Base-by-base conservation (phyloP, 2,329 filamentous ascomycete genomes). In the Scedosporium dehoogii region DNA sequence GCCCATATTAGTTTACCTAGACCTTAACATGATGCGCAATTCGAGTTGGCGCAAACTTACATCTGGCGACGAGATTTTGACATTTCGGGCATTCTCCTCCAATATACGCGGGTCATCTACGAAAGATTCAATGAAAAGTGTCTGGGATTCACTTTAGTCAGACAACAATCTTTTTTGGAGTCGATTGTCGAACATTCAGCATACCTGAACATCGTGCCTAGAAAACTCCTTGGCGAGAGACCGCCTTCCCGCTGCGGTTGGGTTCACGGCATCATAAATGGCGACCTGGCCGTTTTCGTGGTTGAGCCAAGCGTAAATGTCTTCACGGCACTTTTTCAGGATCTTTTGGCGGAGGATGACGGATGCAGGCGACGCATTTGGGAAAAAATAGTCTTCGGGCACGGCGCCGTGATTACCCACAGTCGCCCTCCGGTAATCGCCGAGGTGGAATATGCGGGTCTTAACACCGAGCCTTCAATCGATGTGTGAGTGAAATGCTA, bases 181-280 rank as follows among this genome's bases (percentile, higher is more conserved):
- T 16, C 14, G 4, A 5, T 21, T 44, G 51, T 12, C 9, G 16
- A 9, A 18, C 9, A n/a, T 6, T 41, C 12, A 12, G n/a, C 74
- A 67, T 75, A 90, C 89, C 80, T 93, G 89, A 63, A 99, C 92
- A 70, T 96, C 91, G 72, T 97, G 91, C 76, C 97, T 97, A n/a
- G 90, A 88, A 72, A 99, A 96, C 71, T 99, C 94, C 75, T 96
- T 96, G 4, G 92, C 92, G 18, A 99, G 79, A 10, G 91, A 89
- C 62, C 88, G 85, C 57, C 94, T 86, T 16, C 92, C 92, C 63
- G 84, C 86, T 21, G 91, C 87, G 21, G 94, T 87, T 4, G 93
- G 92, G 70, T 99, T 99, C 18, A 99, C 96, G 29, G 96, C 94
- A 75, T 99, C 94, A 73, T 97, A 99, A 64, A 99, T 97, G 62